A percentile compares a stretch with the other conserved stretches of the same genome.
These are phyloP conservation scores for Alisma plantagoaquatica DNA, from an alignment of 106 monocot genomes.

Conservation along the genomic window DNA sequence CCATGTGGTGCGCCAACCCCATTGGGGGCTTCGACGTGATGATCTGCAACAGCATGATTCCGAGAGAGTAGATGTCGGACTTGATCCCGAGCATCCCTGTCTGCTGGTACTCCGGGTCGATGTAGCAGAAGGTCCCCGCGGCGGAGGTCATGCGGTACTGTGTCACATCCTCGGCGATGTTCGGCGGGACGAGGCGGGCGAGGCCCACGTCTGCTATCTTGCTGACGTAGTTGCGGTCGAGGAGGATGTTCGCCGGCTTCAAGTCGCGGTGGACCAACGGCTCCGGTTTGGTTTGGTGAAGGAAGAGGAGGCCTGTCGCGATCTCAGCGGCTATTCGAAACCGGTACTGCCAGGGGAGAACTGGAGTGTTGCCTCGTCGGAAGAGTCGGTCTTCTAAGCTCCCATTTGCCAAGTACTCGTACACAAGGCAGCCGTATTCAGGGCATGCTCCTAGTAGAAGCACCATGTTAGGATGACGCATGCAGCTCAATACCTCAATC, in stretches of 20 bases:
- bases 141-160: conserved; percentile 58
- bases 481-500: conserved; percentile 65
- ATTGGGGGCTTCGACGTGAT: conserved; percentile 51
- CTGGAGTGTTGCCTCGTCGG: conserved; percentile 25
- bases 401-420: conserved; percentile 71
- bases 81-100: conserved; percentile 59
- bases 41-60: conserved; percentile 51
- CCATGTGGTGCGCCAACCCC: conserved; percentile 46
- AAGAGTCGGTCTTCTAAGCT: conserved; percentile 59
- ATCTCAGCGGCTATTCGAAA: conserved; percentile 65
- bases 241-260: conserved; percentile 65
- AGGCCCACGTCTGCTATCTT: conserved; percentile 65
- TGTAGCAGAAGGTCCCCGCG: conserved; percentile 69
- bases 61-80: conserved; percentile 65
- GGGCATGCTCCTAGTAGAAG: conserved; percentile 64
- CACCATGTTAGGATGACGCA: conserved; percentile 74
- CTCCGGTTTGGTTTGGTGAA: conserved; percentile 62
- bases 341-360: conserved; percentile 52
- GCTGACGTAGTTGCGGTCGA: conserved; percentile 52
- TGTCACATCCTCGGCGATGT: conserved; percentile 39
- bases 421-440: conserved; percentile 64
- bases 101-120: conserved; percentile 71
- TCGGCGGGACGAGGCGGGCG: conserved; percentile 46
- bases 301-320: conserved; percentile 51
- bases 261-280: conserved; percentile 62